These are phyloP conservation scores for Silene conica DNA, from an alignment of 148 eudicot species.

Conservation along the genomic window DNA sequence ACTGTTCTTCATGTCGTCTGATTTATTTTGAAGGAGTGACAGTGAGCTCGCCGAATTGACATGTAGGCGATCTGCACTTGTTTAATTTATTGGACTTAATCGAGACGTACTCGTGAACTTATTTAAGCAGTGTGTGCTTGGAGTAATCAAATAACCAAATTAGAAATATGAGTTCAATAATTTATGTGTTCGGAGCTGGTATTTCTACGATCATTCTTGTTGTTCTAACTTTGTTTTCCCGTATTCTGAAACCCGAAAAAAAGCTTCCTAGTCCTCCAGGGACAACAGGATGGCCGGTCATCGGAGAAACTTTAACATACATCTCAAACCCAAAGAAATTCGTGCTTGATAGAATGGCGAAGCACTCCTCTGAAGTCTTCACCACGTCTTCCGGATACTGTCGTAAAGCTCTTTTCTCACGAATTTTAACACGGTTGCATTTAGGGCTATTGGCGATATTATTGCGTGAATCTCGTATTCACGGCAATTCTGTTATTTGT, in stretches of 20 bases:
- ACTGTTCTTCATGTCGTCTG: too few species aligned
- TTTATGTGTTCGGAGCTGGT: background rate
- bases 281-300: background rate
- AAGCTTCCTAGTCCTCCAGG: background rate
- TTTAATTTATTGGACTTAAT: too few species aligned
- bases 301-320: background rate
- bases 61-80: too few species aligned
- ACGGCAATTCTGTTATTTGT: too few species aligned
- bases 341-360: background rate
- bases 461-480: too few species aligned
- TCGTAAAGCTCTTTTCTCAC: too few species aligned
- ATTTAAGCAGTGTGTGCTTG: background rate
- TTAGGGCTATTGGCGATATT: too few species aligned
- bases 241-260: background rate
- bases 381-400: background rate
- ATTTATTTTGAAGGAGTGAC: too few species aligned
- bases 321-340: background rate
- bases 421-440: too few species aligned
- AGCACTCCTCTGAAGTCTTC: slow-evolving; percentile 2
- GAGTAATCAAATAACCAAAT: background rate
- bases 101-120: background rate
- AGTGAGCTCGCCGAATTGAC: too few species aligned
- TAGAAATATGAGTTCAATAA: background rate
- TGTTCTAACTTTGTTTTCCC: background rate
- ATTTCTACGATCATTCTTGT: background rate